These are phyloP conservation scores for Wolfiporia cocos DNA, from an alignment of 1,284 basidiomycete species.

Conservation along the genomic window DNA sequence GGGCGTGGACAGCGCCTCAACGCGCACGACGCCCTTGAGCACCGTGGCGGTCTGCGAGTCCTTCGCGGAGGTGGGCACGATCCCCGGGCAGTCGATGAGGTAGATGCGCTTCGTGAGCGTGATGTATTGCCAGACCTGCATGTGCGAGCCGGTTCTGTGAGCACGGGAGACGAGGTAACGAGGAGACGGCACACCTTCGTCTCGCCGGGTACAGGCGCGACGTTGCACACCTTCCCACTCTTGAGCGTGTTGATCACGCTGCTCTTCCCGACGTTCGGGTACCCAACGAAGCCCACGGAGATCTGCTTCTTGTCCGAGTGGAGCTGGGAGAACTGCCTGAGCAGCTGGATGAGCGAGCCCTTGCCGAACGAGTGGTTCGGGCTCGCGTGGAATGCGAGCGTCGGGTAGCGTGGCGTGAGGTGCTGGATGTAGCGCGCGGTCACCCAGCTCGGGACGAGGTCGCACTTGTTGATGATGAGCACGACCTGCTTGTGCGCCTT, in stretches of 20 bases:
- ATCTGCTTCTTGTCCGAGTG: slow-evolving; percentile 99
- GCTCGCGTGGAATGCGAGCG: slow-evolving; percentile 97
- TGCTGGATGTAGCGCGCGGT: slow-evolving; percentile 98
- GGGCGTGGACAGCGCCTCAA: slow-evolving; percentile 92
- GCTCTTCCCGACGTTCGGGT: slow-evolving; percentile 98
- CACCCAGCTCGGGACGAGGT: slow-evolving; percentile 98
- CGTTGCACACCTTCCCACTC: slow-evolving; percentile 96
- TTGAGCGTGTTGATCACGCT: slow-evolving; percentile 99
- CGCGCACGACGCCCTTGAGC: slow-evolving; percentile 94
- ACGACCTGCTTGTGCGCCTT: slow-evolving; percentile 98
- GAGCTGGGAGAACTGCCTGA: slow-evolving; percentile 94
- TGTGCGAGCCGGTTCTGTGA: slow-evolving; percentile 5
- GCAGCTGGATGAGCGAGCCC: slow-evolving; percentile 94
- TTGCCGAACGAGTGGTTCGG: slow-evolving; percentile 99
- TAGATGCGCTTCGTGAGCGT: slow-evolving; percentile 94
- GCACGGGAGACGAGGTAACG: slow-evolving; percentile 1
- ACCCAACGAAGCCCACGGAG: slow-evolving; percentile 96
- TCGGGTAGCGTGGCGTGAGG: slow-evolving; percentile 90
- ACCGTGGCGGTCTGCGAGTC: slow-evolving; percentile 93
- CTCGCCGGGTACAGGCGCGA: slow-evolving; percentile 97
- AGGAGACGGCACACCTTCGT: slow-evolving; percentile 65
- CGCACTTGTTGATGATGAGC: slow-evolving; percentile 97
- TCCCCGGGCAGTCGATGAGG: slow-evolving; percentile 98
- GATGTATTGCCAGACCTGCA: slow-evolving; percentile 98
- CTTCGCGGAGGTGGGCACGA: slow-evolving; percentile 89